phyloP scores from a whole-genome alignment of 495 filamentous ascomycete genomes.

The Penicillium angulare region DNA sequence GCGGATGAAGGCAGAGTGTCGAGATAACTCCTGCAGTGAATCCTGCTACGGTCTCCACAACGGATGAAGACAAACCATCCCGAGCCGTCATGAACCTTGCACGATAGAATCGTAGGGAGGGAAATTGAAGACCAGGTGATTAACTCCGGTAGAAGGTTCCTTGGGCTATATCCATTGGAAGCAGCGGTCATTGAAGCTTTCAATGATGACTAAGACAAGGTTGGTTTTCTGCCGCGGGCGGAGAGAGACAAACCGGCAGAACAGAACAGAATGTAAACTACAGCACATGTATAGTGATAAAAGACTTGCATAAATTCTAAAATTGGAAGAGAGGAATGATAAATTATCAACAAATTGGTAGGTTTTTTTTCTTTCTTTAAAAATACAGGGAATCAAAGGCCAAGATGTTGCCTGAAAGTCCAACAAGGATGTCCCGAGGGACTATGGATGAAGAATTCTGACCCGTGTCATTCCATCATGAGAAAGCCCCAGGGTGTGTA shows the following conservation, averaged over 20 bases:
- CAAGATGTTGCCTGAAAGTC: neutral
- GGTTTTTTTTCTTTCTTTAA: neutral
- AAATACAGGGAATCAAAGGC: neutral
- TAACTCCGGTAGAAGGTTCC: too few species aligned
- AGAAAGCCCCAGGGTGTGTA: too few species aligned
- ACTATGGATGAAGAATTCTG: too few species aligned
- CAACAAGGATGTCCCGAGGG: too few species aligned
- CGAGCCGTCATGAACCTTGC: conserved; percentile 45
- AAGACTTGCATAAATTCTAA: neutral
- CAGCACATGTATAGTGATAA: neutral
- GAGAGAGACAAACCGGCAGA: neutral
- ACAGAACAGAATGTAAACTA: neutral
- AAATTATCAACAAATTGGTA: neutral
- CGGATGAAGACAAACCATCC: conserved; percentile 64
- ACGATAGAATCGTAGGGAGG: too few species aligned
- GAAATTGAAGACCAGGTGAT: too few species aligned
- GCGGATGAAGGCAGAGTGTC: conserved; percentile 67
- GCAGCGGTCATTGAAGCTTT: too few species aligned
- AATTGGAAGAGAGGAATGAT: neutral
- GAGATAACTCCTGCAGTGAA: conserved; percentile 84
- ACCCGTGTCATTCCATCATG: too few species aligned
- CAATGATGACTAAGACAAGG: too few species aligned
- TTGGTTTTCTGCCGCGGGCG: neutral
- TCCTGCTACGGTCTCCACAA: conserved; percentile 87
- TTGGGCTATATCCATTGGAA: too few species aligned